These are phyloP conservation scores for Cercospora canescens DNA, from an alignment of 2,329 filamentous ascomycete species.

Conservation along the genomic window DNA sequence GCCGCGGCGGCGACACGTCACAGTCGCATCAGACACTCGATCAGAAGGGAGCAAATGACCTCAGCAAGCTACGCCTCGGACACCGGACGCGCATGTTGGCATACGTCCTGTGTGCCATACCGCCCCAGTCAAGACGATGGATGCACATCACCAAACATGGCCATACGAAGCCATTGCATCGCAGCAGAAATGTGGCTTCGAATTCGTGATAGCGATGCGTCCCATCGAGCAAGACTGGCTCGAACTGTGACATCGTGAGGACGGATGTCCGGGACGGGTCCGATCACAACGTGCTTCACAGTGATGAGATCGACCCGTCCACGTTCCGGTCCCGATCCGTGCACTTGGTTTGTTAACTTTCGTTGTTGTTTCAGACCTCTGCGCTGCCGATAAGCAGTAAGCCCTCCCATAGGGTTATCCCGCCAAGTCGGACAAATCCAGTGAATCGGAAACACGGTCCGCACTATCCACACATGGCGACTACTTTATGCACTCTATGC, in stretches of 20 bases:
- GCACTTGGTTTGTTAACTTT: background rate
- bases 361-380: background rate
- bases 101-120: background rate
- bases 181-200: background rate
- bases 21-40: background rate
- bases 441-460: background rate
- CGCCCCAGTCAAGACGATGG: background rate
- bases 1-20: background rate
- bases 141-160: background rate
- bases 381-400: background rate
- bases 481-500: background rate
- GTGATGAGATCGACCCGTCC: background rate
- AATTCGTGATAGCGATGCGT: background rate
- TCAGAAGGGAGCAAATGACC: background rate
- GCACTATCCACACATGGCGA: background rate
- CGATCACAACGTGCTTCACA: background rate
- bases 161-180: background rate
- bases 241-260: background rate
- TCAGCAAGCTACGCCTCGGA: background rate
- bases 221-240: background rate
- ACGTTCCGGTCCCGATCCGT: background rate
- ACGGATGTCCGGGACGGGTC: background rate
- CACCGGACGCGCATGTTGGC: background rate
- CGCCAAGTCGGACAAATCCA: background rate
- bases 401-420: background rate